These are phyloP conservation scores for Asterochloris sp. DNA, from an alignment of 139 green algal genomes.

Conservation along the genomic window DNA sequence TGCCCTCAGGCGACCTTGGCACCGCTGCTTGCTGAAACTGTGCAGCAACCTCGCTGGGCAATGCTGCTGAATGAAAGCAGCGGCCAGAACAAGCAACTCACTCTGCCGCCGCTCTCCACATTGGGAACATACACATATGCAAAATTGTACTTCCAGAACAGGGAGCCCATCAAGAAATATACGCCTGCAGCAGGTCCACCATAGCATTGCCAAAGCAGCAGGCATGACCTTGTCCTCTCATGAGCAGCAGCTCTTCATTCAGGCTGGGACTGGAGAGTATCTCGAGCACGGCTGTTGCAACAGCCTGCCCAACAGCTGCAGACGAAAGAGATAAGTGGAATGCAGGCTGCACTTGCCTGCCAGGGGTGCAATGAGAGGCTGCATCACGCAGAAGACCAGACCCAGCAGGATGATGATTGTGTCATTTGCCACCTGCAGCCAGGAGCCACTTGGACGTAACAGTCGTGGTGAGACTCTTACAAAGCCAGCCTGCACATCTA, in stretches of 20 bases:
- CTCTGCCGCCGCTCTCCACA: slow-evolving; percentile 18
- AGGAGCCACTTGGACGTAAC: not conserved
- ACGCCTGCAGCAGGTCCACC: not conserved
- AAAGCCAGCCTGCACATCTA: not conserved
- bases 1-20: not conserved
- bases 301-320: not conserved
- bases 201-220: too few species aligned
- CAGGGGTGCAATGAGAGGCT: slow-evolving; percentile 67
- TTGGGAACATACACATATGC: slow-evolving; percentile 15
- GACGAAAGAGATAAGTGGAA: slow-evolving; percentile 14
- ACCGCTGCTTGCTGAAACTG: not conserved
- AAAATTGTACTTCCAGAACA: slow-evolving; percentile 28
- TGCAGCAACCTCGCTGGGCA: too few species aligned
- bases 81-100: not conserved
- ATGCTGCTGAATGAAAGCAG: not conserved
- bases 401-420: slow-evolving; percentile 63
- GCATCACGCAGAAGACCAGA: slow-evolving; percentile 63
- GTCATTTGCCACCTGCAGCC: slow-evolving; percentile 44
- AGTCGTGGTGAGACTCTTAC: not conserved
- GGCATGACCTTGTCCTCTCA: too few species aligned
- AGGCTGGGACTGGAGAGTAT: too few species aligned
- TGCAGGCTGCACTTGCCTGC: slow-evolving; percentile 66
- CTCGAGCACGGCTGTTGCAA: too few species aligned
- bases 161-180: slow-evolving; percentile 60
- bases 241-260: too few species aligned